phyloP scores from a whole-genome alignment of 306 rosid species.

The Hylodesmum podocarpum region DNA sequence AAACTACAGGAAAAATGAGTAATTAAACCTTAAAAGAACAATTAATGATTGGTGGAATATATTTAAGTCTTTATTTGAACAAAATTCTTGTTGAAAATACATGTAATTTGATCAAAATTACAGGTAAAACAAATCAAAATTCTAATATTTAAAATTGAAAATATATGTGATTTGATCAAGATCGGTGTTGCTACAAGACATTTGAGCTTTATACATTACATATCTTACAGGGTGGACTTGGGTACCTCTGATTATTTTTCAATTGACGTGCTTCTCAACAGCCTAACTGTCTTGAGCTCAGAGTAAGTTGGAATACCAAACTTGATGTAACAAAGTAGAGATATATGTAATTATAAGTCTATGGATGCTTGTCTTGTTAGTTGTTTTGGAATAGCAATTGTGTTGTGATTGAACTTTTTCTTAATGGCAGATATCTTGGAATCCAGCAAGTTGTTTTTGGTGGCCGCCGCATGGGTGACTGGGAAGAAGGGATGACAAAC shows the following conservation, averaged over 20 bases:
- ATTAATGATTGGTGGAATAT: background rate
- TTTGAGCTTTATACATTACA: constrained; percentile 11
- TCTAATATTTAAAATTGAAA: no score
- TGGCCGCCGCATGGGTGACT: constrained; percentile 79
- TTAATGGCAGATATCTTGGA: constrained; percentile 71
- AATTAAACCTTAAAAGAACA: no score
- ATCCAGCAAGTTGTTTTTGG: constrained; percentile 88
- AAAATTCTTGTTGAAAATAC: background rate
- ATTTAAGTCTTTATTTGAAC: background rate
- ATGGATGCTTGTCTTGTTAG: background rate
- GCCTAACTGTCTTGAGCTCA: constrained; percentile 80
- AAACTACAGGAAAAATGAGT: no score
- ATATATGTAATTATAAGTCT: background rate
- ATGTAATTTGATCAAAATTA: no score
- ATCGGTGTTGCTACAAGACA: background rate
- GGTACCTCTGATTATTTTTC: constrained; percentile 85
- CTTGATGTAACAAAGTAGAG: background rate
- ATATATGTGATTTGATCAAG: background rate
- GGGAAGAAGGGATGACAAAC: constrained; percentile 94
- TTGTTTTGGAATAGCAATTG: constrained; percentile 17
- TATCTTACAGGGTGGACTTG: constrained; percentile 79
- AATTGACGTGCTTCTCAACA: constrained; percentile 84
- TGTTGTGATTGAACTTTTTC: constrained; percentile 5
- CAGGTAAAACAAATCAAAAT: no score
- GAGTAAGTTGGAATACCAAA: constrained; percentile 60